phyloP scores from a whole-genome alignment of 129 eudicot species.

The Chrysanthemum lavandulifolium region DNA sequence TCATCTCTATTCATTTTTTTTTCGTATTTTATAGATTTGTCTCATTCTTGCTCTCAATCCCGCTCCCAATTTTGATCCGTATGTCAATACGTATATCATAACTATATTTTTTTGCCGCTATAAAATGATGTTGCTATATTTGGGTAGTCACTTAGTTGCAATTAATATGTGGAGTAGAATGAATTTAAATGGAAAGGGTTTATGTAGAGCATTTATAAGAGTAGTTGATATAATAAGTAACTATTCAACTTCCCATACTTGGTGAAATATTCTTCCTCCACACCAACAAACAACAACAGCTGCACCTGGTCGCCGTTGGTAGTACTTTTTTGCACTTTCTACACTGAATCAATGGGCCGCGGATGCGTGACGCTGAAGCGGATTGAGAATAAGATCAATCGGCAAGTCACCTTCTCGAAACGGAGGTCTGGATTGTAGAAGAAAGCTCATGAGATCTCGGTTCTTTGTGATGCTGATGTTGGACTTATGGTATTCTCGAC shows the following conservation, averaged over 20 bases:
- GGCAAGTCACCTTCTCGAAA: conserved; percentile 42
- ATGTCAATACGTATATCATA: too few relatives aligned
- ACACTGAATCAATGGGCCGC: conserved; percentile 27
- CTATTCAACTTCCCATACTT: not conserved
- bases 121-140: too few relatives aligned
- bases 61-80: too few relatives aligned
- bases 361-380: conserved; percentile 38
- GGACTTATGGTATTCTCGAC: conserved; percentile 42
- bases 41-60: too few relatives aligned
- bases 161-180: conserved; percentile 1
- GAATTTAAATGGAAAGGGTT: not conserved
- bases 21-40: too few relatives aligned
- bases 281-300: not conserved
- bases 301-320: not conserved
- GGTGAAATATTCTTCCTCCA: conserved; percentile 5
- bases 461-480: conserved; percentile 37
- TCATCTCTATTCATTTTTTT: too few relatives aligned
- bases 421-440: conserved; percentile 37
- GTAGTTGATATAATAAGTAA: not conserved
- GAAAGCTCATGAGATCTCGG: conserved; percentile 42
- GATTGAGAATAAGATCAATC: conserved; percentile 38
- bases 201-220: not conserved
- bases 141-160: not conserved
- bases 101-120: too few relatives aligned
- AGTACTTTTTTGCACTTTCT: not conserved